Conservation (phyloP, 805 yeast genomes). For the Wickerhamomyces bovis region DNA sequence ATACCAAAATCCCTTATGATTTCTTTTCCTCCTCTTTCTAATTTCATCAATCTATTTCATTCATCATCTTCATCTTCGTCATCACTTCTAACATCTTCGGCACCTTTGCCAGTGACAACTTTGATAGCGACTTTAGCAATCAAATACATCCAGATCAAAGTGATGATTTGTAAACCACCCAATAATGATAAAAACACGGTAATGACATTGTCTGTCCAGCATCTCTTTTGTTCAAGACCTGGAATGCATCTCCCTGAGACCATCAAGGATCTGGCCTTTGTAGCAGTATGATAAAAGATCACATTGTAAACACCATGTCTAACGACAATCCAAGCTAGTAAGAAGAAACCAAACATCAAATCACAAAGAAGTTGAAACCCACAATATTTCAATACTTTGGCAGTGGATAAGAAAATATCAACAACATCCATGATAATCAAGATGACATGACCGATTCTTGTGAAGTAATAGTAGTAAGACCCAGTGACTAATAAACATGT, state of each 20-base stretch:
- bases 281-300: slow-evolving; percentile 53
- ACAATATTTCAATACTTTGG: slow-evolving; percentile 73
- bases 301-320: slow-evolving; percentile 74
- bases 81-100: slow-evolving; percentile 86
- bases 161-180: slow-evolving; percentile 59
- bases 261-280: slow-evolving; percentile 41
- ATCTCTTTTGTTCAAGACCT: slow-evolving; percentile 32
- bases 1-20: not conserved
- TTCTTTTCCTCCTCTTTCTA: not conserved
- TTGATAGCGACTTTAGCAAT: slow-evolving; percentile 64
- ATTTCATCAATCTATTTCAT: not conserved
- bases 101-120: slow-evolving; percentile 66
- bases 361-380: slow-evolving; percentile 61
- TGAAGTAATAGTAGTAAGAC: slow-evolving; percentile 66
- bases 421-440: slow-evolving; percentile 78
- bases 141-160: slow-evolving; percentile 68
- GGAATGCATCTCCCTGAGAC: slow-evolving; percentile 35
- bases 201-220: slow-evolving; percentile 44
- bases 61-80: slow-evolving; percentile 45
- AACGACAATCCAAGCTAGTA: slow-evolving; percentile 60
- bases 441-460: slow-evolving; percentile 73
- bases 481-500: slow-evolving; percentile 64
- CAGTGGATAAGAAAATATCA: slow-evolving; percentile 64
- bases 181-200: slow-evolving; percentile 47
- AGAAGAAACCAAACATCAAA: slow-evolving; percentile 56